Percentiles rank a stretch among this genome's conserved stretches.
Evolutionary conservation across 352 stramenopile genomes (phyloP).

Genomic region (Albugo candida): DNA sequence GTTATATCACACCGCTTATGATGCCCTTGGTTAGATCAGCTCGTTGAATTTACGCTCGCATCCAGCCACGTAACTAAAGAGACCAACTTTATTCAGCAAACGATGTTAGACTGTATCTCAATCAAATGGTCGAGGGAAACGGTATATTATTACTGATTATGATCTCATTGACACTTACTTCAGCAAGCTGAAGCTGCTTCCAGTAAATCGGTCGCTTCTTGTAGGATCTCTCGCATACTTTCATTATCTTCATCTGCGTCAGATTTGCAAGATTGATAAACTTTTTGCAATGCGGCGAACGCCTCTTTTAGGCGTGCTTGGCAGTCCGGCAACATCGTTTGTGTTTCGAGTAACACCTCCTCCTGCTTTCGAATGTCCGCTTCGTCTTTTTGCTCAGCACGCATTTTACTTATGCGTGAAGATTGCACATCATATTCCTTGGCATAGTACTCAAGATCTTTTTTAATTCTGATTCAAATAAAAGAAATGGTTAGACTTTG

Average conservation of each 20-base stretch:
- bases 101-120: no score
- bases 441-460: conserved; percentile 63
- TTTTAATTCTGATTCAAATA: conserved; percentile 30
- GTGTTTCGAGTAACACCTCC: conserved; percentile 59
- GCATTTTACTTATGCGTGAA: conserved; percentile 45
- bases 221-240: conserved; percentile 7
- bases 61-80: no score
- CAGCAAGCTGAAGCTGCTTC: conserved; percentile 16
- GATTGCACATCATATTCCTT: conserved; percentile 44
- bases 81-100: no score
- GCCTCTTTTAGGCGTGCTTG: conserved; percentile 38
- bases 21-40: no score
- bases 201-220: conserved; percentile 33
- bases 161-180: conserved; percentile 6
- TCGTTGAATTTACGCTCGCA: no score
- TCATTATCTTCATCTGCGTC: conserved; percentile 19
- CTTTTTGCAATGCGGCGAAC: conserved; percentile 14
- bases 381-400: conserved; percentile 28
- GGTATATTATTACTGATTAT: no score
- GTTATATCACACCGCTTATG: no score
- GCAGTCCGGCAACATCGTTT: conserved; percentile 66
- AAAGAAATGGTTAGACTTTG: neutral
- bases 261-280: conserved; percentile 24
- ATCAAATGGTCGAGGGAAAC: no score
- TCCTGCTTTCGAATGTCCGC: conserved; percentile 67